Conservation (phyloP, 257 asterid genomes). For the Leonotis leonurus region DNA sequence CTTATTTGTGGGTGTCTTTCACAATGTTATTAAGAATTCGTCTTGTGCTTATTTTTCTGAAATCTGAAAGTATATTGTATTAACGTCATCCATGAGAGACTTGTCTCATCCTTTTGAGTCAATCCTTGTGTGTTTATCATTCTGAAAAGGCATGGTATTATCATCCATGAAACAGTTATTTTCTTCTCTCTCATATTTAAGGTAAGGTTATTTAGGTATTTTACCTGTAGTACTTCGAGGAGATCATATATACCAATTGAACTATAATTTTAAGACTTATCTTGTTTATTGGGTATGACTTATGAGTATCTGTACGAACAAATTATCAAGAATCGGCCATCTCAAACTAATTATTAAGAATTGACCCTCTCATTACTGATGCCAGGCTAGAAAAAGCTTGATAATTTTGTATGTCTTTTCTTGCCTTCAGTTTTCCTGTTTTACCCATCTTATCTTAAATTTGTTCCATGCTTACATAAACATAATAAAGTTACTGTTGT, state of each 20-base stretch:
- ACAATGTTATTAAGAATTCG: neutral
- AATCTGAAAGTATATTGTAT: neutral
- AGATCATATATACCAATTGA: neutral
- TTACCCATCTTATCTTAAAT: neutral
- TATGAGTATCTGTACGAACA: neutral
- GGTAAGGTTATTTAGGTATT: neutral
- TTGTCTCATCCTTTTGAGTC: neutral
- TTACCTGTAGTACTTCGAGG: neutral
- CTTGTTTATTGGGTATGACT: neutral
- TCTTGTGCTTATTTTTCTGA: conserved; percentile 1
- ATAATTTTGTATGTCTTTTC: neutral
- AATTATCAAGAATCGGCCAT: no score
- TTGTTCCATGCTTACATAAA: conserved; percentile 13
- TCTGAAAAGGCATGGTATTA: neutral
- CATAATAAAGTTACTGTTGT: conserved; percentile 14
- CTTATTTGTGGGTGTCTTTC: neutral
- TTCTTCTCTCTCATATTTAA: neutral
- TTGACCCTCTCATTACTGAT: neutral
- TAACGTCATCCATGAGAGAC: neutral
- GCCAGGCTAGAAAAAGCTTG: neutral
- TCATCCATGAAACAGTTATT: neutral
- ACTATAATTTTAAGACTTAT: neutral
- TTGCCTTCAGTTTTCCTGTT: neutral
- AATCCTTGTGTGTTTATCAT: neutral
- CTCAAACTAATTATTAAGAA: neutral